Conservation (phyloP, 1,139 yeast species). For the Trichomonascaceae sp. region DNA sequence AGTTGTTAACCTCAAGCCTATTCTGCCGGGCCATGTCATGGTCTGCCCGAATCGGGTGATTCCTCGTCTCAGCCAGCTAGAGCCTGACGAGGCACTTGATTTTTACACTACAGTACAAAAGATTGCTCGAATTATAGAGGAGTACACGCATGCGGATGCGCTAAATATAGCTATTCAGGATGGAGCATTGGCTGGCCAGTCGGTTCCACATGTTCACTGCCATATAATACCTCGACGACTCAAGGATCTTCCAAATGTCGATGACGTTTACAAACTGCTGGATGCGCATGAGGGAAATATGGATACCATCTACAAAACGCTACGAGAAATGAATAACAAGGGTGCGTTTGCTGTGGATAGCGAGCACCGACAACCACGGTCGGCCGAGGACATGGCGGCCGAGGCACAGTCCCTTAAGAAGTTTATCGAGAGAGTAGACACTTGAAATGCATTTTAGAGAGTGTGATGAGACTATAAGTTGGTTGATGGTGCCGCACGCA, state of each 20-base stretch:
- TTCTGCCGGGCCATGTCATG: conserved; percentile 80
- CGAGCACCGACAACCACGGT: conserved; percentile 29
- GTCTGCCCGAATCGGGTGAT: conserved; percentile 71
- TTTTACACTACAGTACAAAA: conserved; percentile 66
- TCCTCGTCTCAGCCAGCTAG: conserved; percentile 50
- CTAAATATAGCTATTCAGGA: conserved; percentile 87
- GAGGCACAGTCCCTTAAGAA: conserved; percentile 34
- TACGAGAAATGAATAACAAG: conserved; percentile 16
- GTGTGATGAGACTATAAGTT: too few relatives aligned
- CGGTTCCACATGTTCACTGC: conserved; percentile 86
- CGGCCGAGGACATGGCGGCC: conserved; percentile 44
- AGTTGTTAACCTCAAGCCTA: conserved; percentile 76
- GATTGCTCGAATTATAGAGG: conserved; percentile 51
- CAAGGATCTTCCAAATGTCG: conserved; percentile 49
- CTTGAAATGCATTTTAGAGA: too few relatives aligned
- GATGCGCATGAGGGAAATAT: conserved; percentile 37
- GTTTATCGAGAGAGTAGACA: neutral
- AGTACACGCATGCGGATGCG: conserved; percentile 61
- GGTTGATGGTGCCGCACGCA: too few relatives aligned
- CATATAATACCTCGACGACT: conserved; percentile 73
- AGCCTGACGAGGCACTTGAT: conserved; percentile 60
- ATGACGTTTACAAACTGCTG: conserved; percentile 50
- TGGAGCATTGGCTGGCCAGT: conserved; percentile 92
- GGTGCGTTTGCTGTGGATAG: conserved; percentile 27
- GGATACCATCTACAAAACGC: conserved; percentile 24